Percentiles rank a stretch among this genome's conserved stretches.
These are phyloP conservation scores for Lantana camara DNA, from an alignment of 257 asterid species.

Conservation along the genomic window DNA sequence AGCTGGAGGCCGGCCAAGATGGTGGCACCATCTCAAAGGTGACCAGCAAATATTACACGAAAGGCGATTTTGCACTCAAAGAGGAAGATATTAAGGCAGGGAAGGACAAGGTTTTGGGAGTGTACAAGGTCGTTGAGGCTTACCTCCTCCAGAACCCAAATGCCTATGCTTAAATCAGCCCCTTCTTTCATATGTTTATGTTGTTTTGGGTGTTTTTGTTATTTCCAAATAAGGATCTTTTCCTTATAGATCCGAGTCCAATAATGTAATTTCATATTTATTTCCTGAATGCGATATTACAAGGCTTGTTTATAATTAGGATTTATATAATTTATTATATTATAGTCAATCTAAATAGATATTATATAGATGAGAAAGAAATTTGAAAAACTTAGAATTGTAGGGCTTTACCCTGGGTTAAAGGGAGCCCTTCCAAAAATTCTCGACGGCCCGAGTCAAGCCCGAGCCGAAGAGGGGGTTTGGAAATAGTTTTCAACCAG, in stretches of 20 bases:
- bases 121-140: constrained; percentile 25
- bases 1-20: constrained; percentile 9
- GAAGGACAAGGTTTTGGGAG: constrained; percentile 15
- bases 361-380: too few species aligned
- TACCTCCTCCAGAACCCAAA: constrained; percentile 15
- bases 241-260: background rate
- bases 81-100: constrained; percentile 26
- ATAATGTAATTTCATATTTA: background rate
- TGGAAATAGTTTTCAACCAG: too few species aligned
- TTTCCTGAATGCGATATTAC: too few species aligned
- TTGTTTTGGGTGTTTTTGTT: background rate
- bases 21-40: constrained; percentile 21
- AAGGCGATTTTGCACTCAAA: constrained; percentile 13
- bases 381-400: constrained; percentile 6
- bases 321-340: too few species aligned
- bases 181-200: background rate
- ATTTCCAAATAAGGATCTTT: background rate
- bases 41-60: constrained; percentile 13
- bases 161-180: constrained; percentile 10
- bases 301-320: too few species aligned
- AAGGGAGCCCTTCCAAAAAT: constrained; percentile 36
- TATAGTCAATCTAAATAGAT: too few species aligned
- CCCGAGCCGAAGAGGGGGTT: constrained; percentile 19
- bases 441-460: constrained; percentile 29
- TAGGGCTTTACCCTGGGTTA: constrained; percentile 17